phyloP scores from a whole-genome alignment of 202 grass and related monocot genomes.

The Elaeis oleifera region DNA sequence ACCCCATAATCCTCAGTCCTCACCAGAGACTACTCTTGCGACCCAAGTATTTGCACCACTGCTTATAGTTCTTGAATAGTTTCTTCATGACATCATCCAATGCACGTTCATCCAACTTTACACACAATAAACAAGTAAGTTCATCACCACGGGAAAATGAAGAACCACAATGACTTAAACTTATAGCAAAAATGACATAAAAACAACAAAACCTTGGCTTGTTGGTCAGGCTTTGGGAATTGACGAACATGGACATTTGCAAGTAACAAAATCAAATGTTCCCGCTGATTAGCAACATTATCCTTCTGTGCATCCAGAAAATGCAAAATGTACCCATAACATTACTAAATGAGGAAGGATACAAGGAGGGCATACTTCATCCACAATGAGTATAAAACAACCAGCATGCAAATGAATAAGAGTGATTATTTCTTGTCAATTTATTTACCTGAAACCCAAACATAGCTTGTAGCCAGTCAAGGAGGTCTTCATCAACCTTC shows the following conservation, averaged over 20 bases:
- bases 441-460: conserved; percentile 99
- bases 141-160: conserved; percentile 5
- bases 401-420: background rate
- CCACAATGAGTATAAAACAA: conserved; percentile 2
- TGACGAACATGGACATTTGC: conserved; percentile 74
- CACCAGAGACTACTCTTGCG: conserved; percentile 92
- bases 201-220: conserved; percentile 49
- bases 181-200: conserved; percentile 1
- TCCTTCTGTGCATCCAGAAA: conserved; percentile 63
- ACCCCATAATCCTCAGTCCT: conserved; percentile 27
- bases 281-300: conserved; percentile 92
- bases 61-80: conserved; percentile 90
- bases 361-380: conserved; percentile 15
- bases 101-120: conserved; percentile 69
- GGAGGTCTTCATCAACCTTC: conserved; percentile 74
- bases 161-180: background rate
- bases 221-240: conserved; percentile 49
- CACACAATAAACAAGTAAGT: background rate
- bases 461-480: conserved; percentile 97
- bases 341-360: too few species aligned
- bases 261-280: conserved; percentile 92
- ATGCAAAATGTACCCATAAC: background rate
- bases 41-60: conserved; percentile 79
- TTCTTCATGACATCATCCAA: conserved; percentile 79
- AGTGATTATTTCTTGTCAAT: conserved; percentile 18